Percentiles rank a stretch among this genome's conserved stretches.
phyloP scores from a whole-genome alignment of 768 basidiomycete species.

The Mycena metata region DNA sequence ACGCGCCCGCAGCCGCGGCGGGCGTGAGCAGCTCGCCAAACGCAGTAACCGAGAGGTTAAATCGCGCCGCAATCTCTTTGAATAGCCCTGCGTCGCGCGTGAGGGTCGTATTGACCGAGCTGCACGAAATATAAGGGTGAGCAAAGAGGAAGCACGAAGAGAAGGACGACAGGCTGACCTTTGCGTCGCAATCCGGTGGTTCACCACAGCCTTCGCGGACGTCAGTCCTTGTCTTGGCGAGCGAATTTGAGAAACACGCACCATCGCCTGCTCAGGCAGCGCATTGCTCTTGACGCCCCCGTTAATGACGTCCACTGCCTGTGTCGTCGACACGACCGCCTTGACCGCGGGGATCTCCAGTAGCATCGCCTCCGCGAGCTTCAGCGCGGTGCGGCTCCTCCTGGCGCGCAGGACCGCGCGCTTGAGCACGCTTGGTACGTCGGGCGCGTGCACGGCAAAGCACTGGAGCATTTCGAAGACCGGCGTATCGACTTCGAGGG shows the following conservation, averaged over 20 bases:
- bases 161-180: slow-evolving; percentile 48
- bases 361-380: slow-evolving; percentile 53
- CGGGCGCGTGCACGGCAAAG: slow-evolving; percentile 61
- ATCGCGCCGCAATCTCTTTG: slow-evolving; percentile 45
- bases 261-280: slow-evolving; percentile 63
- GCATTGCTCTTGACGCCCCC: slow-evolving; percentile 65
- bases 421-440: slow-evolving; percentile 51
- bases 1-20: slow-evolving; percentile 25
- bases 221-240: too few relatives aligned
- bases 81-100: slow-evolving; percentile 48
- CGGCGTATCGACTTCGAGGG: slow-evolving; percentile 51
- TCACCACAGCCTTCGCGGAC: slow-evolving; percentile 52
- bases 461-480: slow-evolving; percentile 56
- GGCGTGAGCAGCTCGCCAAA: slow-evolving; percentile 50
- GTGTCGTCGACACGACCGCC: slow-evolving; percentile 62
- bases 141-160: too few relatives aligned
- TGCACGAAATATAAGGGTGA: slow-evolving; percentile 27
- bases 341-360: slow-evolving; percentile 40
- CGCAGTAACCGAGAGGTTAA: slow-evolving; percentile 56
- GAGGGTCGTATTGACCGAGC: slow-evolving; percentile 50
- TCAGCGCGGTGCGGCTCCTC: slow-evolving; percentile 53
- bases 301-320: slow-evolving; percentile 65
- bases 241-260: not conserved
- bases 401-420: slow-evolving; percentile 48
- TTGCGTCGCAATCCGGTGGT: slow-evolving; percentile 62